Evolutionary conservation across 306 rosid species (phyloP), one percentile per base, ranked within the genome.

Genomic region (Rosa lucieae): DNA sequence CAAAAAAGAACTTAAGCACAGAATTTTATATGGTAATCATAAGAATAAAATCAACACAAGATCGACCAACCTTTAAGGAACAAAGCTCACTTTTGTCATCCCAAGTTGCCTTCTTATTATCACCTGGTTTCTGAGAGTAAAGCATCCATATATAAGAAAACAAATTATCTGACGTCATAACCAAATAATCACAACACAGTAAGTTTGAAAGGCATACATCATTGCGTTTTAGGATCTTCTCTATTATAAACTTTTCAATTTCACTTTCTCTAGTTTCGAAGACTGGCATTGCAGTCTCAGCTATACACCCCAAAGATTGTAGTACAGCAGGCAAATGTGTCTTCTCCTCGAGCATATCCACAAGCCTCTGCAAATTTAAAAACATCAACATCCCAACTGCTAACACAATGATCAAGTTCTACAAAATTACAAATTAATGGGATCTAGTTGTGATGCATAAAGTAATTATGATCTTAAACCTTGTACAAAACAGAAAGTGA

Each of bases 261-360:
- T 96, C 98, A 77, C 80, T 85, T 86, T 88, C 97, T 84, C 99
- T 91, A 66, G 99, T 96, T 89, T 91, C 99, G 71, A 90, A 96
- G 82, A 96, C 89, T 73, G 99, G 92, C 97, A 96, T 96, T 70
- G 99, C 98, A 49, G 90, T 90, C 91, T 96, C 86, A 8, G 99
- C 99, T 79, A 93, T 93, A 76, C 99, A 96, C 81, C 99, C 99
- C 75, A 96, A 84, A 52, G 99, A 96, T 84, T 96, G 99, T 35
- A 96, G 96, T 65, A 96, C 91, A 51, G 96, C 90, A 87, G 99
- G 98, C 70, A 96, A 87, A 81, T 93, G 92, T 69, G 88, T 78
- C 86, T 86, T 89, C 82, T 93, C 94, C 79, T 93, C 97, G 82
- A 93, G 90, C 93, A 90, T 82, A 84, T 86, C 92, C 78, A 96